Evolutionary conservation across 768 basidiomycete species (phyloP), one percentile per base, ranked within the genome.

Genomic region (Collybia sordida): DNA sequence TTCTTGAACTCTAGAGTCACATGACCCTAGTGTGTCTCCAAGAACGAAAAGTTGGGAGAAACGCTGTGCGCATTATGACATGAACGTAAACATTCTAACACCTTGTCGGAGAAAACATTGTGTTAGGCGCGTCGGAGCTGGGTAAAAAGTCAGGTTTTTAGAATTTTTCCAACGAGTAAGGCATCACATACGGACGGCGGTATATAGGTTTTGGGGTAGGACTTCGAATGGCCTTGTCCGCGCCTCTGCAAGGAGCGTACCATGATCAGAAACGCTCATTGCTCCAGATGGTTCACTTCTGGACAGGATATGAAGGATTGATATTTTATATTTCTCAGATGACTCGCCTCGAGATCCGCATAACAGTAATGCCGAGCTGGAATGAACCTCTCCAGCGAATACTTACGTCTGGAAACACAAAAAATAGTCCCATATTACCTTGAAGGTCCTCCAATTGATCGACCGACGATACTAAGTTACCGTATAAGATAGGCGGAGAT

Each of bases 331-430:
- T 19, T n/a, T 28, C 35, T 37, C 50, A 35, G 19, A 15, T 35
- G 38, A 47, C 85, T 79, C 72, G 85, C 93, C 81, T 82, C 58
- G 85, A 85, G 59, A 90, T 80, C 61, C 81, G 79, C 66, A 90
- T 74, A 45, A 95, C 75, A 43, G 80, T 84, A 47, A 93, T 77
- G 45, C 83, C 81, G 47, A 95, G 75, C 60, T 83, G 81, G 70
- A 86, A 97, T 15, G 75, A 79, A 6, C 93, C 93, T 21, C 81
- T 75, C 72, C 80, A 80, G 15, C 90, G 81, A 49, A 96, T 82
- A 64, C 90, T 92, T 59, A 91, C 90, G 67, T 97, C 93, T 6
- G 93, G 86, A 61, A 95, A 97, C 47, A 93, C 69, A 60, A 97
- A 94, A 66, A 89, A 94, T 39, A 90, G 72, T n/a, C 93, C 88